Evolutionary conservation across 2,329 filamentous ascomycete genomes (phyloP), one percentile per base, ranked within the genome.

Genomic region (Pseudogymnoascus sp.): DNA sequence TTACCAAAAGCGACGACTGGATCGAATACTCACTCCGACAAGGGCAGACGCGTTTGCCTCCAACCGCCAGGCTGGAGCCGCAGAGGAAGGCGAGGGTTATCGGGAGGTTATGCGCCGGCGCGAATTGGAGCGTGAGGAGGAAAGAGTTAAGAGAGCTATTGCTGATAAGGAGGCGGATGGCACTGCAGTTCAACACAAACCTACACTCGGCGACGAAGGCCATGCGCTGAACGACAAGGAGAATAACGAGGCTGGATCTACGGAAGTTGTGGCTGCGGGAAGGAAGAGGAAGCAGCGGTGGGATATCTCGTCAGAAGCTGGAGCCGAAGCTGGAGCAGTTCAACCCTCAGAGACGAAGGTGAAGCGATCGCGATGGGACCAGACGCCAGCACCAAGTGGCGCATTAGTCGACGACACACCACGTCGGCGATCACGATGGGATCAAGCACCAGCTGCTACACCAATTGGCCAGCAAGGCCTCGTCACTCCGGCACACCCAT

Each of bases 1-100:
- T 73, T 99, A 99, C 74, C 96, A 99, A 78, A 96, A 96, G 78
- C 90, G 93, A 68, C 87, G 93, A 64, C 96, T 96, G 75, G 88
- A 96, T 74, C 91, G 95, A 65, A 87, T 85, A 61, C 81, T 97
- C 66, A 95, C 91, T 21, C 92, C 93, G 4, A 92, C 90, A 7
- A 87, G 91, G 71, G 90, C 88, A 65, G 92, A 96, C 73, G 88
- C 91, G 31, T 96, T 96, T 72, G 89, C 90, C 25, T 85, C 88
- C 66, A 90, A 93, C 72, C 80, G 85, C 66, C 84, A 90, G 73
- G 85, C 83, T 58, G 87, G 86, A 63, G 83, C 83, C 23, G 79
- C 83, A 28, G 84, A 85, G 62, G 88, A 92, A 68, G 91, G 90
- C 16, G 82, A 89, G 65, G 93, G 86, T 64, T 99, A 97, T 74